Conservation (phyloP, 2,329 filamentous ascomycete genomes). For the Hypocreales sp. region DNA sequence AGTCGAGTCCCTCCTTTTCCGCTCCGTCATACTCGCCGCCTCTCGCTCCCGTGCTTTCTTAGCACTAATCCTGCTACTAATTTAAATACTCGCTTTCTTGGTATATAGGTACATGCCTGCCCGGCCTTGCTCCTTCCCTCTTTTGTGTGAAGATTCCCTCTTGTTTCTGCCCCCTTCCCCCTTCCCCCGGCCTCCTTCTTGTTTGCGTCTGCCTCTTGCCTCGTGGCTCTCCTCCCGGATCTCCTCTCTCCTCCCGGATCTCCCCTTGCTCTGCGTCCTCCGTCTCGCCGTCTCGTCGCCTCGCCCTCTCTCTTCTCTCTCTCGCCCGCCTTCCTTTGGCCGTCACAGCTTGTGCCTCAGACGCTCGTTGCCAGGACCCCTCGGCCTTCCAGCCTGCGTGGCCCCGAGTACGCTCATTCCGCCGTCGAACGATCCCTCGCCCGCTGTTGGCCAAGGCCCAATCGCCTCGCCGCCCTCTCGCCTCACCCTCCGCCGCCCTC, state of each 20-base stretch:
- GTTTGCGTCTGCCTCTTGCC: too few species aligned
- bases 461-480: not conserved
- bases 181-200: slow-evolving; percentile 5
- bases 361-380: too few species aligned
- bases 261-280: not conserved
- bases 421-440: not conserved
- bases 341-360: slow-evolving; percentile 2
- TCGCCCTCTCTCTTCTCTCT: not conserved
- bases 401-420: too few species aligned
- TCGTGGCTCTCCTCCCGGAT: slow-evolving; percentile 1
- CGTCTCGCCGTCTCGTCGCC: not conserved
- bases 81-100: too few species aligned
- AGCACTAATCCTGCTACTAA: too few species aligned
- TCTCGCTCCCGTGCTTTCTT: too few species aligned
- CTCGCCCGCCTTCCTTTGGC: slow-evolving; percentile 8
- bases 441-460: too few species aligned
- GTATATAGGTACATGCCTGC: too few species aligned
- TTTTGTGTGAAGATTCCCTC: not conserved
- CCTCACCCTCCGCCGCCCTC: not conserved
- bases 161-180: slow-evolving; percentile 5
- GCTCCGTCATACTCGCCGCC: too few species aligned
- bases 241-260: not conserved
- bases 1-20: too few species aligned
- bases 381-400: too few species aligned
- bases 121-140: too few species aligned